These are phyloP conservation scores for Mycena alexandri DNA, from an alignment of 768 basidiomycete species.

Conservation along the genomic window DNA sequence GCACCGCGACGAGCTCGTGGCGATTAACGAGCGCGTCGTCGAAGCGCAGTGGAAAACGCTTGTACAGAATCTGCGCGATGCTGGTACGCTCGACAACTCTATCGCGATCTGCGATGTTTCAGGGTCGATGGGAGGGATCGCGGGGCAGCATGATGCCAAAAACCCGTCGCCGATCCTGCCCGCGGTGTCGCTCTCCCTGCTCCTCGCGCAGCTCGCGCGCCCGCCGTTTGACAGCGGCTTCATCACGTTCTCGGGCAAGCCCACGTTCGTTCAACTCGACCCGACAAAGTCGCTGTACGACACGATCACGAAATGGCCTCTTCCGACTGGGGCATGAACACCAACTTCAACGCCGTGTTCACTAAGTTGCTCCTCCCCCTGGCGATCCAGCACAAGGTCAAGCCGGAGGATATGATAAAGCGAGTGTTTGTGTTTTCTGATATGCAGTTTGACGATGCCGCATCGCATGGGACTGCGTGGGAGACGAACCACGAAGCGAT, in stretches of 20 bases:
- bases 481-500: constrained; percentile 74
- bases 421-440: constrained; percentile 82
- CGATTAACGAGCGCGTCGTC: constrained; percentile 57
- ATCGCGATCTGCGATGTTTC: constrained; percentile 83
- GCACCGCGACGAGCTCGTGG: constrained; percentile 46
- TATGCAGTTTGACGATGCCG: constrained; percentile 76
- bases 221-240: constrained; percentile 76
- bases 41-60: constrained; percentile 79
- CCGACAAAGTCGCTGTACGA: constrained; percentile 52
- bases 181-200: constrained; percentile 73
- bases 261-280: constrained; percentile 65
- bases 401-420: constrained; percentile 80
- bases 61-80: constrained; percentile 63
- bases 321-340: constrained; percentile 78
- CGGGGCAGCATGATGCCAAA: not conserved
- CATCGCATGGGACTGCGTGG: constrained; percentile 56
- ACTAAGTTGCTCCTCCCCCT: constrained; percentile 71
- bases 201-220: constrained; percentile 71
- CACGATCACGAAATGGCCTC: constrained; percentile 50
- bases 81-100: constrained; percentile 69
- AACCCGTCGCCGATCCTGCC: constrained; percentile 65
- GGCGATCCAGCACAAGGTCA: constrained; percentile 67
- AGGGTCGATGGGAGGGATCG: constrained; percentile 71
- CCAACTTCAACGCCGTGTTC: constrained; percentile 74
- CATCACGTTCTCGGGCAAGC: constrained; percentile 74